A percentile compares a stretch with the other conserved stretches of the same genome.
Evolutionary conservation across 78 protist species (phyloP).

Genomic region (Emiliania huxleyi): DNA sequence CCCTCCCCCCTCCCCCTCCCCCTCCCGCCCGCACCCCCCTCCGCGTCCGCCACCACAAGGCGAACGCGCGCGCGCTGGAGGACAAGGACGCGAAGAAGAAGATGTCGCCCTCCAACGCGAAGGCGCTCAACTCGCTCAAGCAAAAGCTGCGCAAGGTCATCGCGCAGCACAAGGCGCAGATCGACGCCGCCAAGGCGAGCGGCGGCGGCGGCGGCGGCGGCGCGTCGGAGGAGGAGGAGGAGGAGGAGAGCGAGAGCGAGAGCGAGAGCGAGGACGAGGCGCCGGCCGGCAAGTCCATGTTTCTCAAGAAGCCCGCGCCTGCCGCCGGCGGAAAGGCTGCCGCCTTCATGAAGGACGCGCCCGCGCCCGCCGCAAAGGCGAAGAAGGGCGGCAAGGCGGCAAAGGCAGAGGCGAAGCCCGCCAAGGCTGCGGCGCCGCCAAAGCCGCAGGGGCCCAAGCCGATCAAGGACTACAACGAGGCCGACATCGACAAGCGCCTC

Average conservation of each 20-base stretch:
- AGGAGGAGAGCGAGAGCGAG: not conserved
- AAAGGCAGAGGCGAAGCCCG: not conserved
- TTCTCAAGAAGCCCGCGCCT: not conserved
- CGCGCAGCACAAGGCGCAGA: not conserved
- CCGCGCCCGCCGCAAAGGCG: not conserved
- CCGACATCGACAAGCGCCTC: not conserved
- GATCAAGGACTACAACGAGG: not conserved
- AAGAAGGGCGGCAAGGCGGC: not conserved
- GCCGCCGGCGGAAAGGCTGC: not conserved
- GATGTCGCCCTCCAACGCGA: not conserved
- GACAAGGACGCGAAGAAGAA: not conserved
- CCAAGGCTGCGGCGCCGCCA: not conserved
- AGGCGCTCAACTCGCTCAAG: not conserved
- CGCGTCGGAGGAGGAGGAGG: not conserved
- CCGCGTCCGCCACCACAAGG: no score
- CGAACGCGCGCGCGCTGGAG: not conserved
- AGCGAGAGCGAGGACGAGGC: not conserved
- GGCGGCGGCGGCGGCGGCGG: not conserved
- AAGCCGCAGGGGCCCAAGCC: not conserved
- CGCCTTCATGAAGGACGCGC: not conserved
- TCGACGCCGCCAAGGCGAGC: not conserved
- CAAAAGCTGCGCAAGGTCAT: not conserved
- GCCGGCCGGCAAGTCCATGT: not conserved
- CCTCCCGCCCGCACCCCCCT: no score
- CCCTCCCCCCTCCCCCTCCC: no score